phyloP scores from a whole-genome alignment of 208 protist species.

The Sergeia podlipaevii region DNA sequence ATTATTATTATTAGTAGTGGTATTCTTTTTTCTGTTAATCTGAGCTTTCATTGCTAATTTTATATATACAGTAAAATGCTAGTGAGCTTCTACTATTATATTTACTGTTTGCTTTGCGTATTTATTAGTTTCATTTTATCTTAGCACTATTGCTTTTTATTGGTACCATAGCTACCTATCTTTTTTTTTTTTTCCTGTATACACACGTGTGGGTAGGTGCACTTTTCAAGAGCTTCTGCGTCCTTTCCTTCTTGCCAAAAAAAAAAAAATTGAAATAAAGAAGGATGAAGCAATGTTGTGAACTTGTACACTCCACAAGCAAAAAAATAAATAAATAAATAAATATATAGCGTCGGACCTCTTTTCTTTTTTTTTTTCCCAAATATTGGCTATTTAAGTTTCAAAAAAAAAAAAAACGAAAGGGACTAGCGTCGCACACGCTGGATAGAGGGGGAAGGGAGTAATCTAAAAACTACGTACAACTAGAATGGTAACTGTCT shows the following conservation, averaged over 20 bases:
- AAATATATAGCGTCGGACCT: background rate
- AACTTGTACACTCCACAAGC: background rate
- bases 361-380: conserved; percentile 16
- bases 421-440: background rate
- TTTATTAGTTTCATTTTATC: too few species aligned
- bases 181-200: conserved; percentile 3
- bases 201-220: background rate
- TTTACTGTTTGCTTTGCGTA: too few species aligned
- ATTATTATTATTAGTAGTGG: too few species aligned
- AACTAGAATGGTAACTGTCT: too few species aligned
- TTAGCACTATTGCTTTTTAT: background rate
- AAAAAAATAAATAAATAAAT: background rate
- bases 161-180: background rate
- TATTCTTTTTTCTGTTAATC: too few species aligned
- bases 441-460: too few species aligned
- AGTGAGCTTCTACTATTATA: too few species aligned
- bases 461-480: too few species aligned
- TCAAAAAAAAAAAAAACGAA: conserved; percentile 4
- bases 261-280: conserved; percentile 8
- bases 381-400: background rate
- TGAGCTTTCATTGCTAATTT: too few species aligned
- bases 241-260: conserved; percentile 6
- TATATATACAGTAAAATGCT: too few species aligned
- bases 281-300: conserved; percentile 11
- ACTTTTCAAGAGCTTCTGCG: conserved; percentile 1